Conservation (phyloP, 148 eudicot species). For the Selenicereus undatus region DNA sequence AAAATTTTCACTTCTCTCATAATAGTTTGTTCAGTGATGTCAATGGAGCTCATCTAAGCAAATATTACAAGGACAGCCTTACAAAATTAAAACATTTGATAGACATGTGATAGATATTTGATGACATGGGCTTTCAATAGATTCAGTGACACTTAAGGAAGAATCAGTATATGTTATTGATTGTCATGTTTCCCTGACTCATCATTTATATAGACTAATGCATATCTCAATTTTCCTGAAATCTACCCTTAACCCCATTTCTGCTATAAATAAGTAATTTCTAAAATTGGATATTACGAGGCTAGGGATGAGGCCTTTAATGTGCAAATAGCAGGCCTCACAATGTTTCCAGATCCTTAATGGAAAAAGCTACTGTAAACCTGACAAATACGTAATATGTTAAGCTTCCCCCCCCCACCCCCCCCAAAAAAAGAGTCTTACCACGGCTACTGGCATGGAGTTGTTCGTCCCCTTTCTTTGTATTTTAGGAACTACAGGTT, state of each 20-base stretch:
- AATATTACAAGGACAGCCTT: neutral
- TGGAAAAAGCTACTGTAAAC: neutral
- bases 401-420: no score
- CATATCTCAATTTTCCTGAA: neutral
- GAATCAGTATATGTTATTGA: constrained; percentile 4
- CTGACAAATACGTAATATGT: neutral
- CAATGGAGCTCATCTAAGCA: neutral
- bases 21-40: neutral
- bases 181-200: neutral
- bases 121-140: neutral
- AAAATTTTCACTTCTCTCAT: neutral
- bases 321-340: neutral
- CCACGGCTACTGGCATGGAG: no score
- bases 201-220: constrained; percentile 1
- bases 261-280: neutral
- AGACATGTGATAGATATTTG: neutral
- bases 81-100: neutral
- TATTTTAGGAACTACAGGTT: neutral
- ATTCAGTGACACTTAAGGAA: neutral
- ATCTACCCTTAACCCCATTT: neutral
- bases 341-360: neutral
- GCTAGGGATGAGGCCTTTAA: neutral
- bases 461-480: neutral
- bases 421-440: no score
- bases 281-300: neutral